Evolutionary conservation across 1,139 yeast genomes (phyloP).

Genomic region (Blastobotrys buckinghamii): DNA sequence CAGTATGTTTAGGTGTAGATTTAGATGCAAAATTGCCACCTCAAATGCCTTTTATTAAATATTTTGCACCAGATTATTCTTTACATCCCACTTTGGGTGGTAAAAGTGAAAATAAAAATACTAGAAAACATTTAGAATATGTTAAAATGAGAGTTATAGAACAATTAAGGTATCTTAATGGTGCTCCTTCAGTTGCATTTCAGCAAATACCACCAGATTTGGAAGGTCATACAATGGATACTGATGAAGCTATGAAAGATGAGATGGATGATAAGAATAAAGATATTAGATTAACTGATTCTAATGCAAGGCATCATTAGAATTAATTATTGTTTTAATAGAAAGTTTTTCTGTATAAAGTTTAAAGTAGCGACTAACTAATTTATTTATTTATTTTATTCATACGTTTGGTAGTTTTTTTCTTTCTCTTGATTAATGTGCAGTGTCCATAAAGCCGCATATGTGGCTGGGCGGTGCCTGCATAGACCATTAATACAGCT

Average conservation of each 20-base stretch:
- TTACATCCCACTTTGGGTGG: slow-evolving; percentile 89
- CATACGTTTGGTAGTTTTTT: too few species aligned
- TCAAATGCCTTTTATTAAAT: slow-evolving; percentile 71
- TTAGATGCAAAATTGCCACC: slow-evolving; percentile 73
- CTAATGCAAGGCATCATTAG: too few species aligned
- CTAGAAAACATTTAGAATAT: slow-evolving; percentile 77
- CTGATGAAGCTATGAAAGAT: slow-evolving; percentile 42
- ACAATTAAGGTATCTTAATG: slow-evolving; percentile 71
- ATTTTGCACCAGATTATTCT: slow-evolving; percentile 90
- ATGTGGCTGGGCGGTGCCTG: too few species aligned
- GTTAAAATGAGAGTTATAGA: slow-evolving; percentile 73
- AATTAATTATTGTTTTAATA: too few species aligned
- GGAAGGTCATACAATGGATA: slow-evolving; percentile 58
- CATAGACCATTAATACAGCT: too few species aligned
- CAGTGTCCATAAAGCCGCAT: too few species aligned
- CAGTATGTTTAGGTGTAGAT: slow-evolving; percentile 73
- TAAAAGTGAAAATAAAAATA: slow-evolving; percentile 79
- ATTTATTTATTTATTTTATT: too few species aligned
- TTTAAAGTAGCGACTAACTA: too few species aligned
- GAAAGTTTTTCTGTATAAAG: too few species aligned
- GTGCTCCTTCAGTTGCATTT: slow-evolving; percentile 96
- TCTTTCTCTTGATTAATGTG: too few species aligned
- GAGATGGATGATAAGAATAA: slow-evolving; percentile 16
- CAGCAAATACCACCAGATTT: slow-evolving; percentile 82
- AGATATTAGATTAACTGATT: neutral